Conservation (phyloP, 2,329 filamentous ascomycete species). For the Metarhizium rileyi region DNA sequence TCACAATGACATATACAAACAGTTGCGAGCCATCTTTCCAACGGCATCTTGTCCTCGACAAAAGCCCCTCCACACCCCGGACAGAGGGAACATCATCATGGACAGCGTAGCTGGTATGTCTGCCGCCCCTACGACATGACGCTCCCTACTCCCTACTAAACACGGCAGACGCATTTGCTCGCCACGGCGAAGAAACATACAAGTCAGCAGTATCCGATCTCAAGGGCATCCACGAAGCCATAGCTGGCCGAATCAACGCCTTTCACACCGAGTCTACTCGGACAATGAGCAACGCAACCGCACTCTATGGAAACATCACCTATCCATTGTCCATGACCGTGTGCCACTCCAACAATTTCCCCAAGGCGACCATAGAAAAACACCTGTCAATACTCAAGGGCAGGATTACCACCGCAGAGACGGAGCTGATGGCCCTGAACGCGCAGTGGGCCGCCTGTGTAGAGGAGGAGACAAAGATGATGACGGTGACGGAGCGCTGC, state of each 20-base stretch:
- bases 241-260: conserved; percentile 12
- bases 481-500: conserved; percentile 9
- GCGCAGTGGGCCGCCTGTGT: conserved; percentile 18
- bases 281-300: conserved; percentile 10
- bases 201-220: conserved; percentile 9
- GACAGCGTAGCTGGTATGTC: conserved; percentile 1
- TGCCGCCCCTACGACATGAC: not conserved
- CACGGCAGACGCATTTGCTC: conserved; percentile 4
- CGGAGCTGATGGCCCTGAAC: conserved; percentile 14
- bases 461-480: conserved; percentile 11
- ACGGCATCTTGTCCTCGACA: not conserved
- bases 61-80: not conserved
- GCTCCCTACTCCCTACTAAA: not conserved
- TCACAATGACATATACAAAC: conserved; percentile 13
- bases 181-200: conserved; percentile 5
- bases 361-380: conserved; percentile 15
- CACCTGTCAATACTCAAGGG: conserved; percentile 17
- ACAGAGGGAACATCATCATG: not conserved
- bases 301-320: conserved; percentile 21
- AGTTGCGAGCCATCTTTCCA: conserved; percentile 17
- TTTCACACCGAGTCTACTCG: conserved; percentile 12
- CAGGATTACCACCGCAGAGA: conserved; percentile 13
- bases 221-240: conserved; percentile 12
- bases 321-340: conserved; percentile 23
- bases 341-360: conserved; percentile 16